Percentiles rank a stretch among this genome's conserved stretches.
phyloP scores from a whole-genome alignment of 495 filamentous ascomycete species.

The Podospora appendiculata region DNA sequence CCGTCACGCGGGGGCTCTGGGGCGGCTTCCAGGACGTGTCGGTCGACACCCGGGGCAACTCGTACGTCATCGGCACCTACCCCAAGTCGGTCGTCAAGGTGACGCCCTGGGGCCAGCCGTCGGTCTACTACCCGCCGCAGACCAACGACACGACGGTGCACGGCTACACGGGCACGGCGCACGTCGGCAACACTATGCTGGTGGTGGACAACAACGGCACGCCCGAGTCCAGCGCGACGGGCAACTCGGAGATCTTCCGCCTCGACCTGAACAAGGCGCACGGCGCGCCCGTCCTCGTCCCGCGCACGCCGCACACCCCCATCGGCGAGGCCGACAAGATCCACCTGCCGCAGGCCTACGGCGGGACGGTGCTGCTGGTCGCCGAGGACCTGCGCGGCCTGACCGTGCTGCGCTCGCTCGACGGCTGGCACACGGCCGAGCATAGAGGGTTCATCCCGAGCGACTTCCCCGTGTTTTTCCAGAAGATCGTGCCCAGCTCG shows the following conservation, averaged over 20 bases:
- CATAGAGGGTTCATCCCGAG: slow-evolving; percentile 23
- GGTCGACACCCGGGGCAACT: slow-evolving; percentile 21
- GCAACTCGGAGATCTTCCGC: slow-evolving; percentile 17
- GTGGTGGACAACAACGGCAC: slow-evolving; percentile 14
- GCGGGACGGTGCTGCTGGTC: slow-evolving; percentile 25
- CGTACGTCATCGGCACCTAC: slow-evolving; percentile 27
- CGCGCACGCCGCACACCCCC: slow-evolving; percentile 4
- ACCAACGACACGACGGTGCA: slow-evolving; percentile 20
- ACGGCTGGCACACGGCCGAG: slow-evolving; percentile 29
- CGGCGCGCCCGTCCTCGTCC: slow-evolving; percentile 17
- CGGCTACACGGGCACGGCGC: not conserved
- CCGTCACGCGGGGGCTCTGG: slow-evolving; percentile 14
- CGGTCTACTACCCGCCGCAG: slow-evolving; percentile 6
- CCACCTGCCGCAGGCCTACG: slow-evolving; percentile 27
- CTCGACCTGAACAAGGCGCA: slow-evolving; percentile 19
- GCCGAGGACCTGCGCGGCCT: slow-evolving; percentile 16
- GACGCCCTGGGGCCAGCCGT: slow-evolving; percentile 18
- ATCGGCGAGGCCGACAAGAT: slow-evolving; percentile 22
- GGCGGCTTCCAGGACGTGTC: slow-evolving; percentile 29
- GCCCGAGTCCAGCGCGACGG: slow-evolving; percentile 18
- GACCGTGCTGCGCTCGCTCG: slow-evolving; percentile 25
- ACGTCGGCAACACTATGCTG: not conserved
- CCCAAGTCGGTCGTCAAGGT: slow-evolving; percentile 21
- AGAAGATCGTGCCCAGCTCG: slow-evolving; percentile 11
- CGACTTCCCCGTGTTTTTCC: slow-evolving; percentile 6